These are phyloP conservation scores for Musa schizocarpa DNA, from an alignment of 176 grass and related monocot species.

Conservation along the genomic window DNA sequence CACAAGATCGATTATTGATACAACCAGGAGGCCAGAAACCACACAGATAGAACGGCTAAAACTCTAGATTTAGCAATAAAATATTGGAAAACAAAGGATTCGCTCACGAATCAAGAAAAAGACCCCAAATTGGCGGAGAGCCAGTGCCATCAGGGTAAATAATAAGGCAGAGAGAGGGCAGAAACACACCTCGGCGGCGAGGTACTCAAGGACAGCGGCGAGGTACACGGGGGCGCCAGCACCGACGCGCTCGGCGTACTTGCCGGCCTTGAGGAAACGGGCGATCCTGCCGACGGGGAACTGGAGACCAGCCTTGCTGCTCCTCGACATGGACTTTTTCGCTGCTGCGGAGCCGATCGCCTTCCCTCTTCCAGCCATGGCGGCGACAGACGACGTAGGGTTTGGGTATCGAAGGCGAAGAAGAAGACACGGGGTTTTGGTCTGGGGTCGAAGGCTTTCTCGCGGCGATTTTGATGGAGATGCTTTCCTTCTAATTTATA, in stretches of 20 bases:
- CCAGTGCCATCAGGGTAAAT: too few relatives aligned
- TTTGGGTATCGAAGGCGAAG: neutral
- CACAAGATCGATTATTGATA: neutral
- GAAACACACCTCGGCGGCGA: conserved; percentile 45
- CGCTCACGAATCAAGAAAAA: neutral
- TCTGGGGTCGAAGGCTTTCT: neutral
- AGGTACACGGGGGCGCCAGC: conserved; percentile 62
- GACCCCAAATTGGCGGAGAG: neutral
- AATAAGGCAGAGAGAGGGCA: neutral
- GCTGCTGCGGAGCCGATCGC: conserved; percentile 1
- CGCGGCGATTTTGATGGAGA: neutral
- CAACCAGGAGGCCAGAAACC: neutral
- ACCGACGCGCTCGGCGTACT: conserved; percentile 70
- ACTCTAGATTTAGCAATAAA: too few relatives aligned
- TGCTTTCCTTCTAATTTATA: neutral
- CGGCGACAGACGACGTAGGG: neutral
- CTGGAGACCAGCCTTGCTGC: conserved; percentile 59
- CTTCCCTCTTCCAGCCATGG: conserved; percentile 14
- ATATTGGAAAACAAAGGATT: neutral
- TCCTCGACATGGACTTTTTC: conserved; percentile 14
- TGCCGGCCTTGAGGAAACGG: conserved; percentile 65
- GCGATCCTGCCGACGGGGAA: conserved; percentile 73
- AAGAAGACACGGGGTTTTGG: neutral
- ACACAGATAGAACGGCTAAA: neutral
- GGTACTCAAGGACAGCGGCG: conserved; percentile 80